These are phyloP conservation scores for Colletotrichum orchidophilum DNA, from an alignment of 2,329 filamentous ascomycete species.

Conservation along the genomic window DNA sequence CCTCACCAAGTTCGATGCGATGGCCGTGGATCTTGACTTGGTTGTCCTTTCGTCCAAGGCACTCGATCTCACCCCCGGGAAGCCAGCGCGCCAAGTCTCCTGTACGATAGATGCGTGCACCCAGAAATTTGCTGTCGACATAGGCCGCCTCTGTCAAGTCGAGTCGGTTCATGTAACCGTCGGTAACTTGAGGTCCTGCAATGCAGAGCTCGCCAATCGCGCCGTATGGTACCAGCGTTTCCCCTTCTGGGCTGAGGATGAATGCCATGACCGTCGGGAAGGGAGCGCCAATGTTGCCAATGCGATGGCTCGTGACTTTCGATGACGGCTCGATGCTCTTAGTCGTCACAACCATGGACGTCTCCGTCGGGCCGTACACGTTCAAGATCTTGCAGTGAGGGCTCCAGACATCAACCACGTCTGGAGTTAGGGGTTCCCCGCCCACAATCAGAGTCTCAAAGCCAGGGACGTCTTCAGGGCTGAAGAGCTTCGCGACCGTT, in stretches of 20 bases:
- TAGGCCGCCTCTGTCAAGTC: constrained; percentile 29
- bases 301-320: not conserved
- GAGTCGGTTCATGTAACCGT: constrained; percentile 34
- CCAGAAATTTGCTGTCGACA: not conserved
- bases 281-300: constrained; percentile 4
- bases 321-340: constrained; percentile 1
- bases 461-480: constrained; percentile 30
- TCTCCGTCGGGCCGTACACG: constrained; percentile 36
- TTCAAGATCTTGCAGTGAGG: constrained; percentile 32
- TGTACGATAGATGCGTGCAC: constrained; percentile 33
- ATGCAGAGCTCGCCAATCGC: constrained; percentile 37
- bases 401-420: constrained; percentile 26
- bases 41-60: constrained; percentile 34
- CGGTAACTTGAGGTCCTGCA: constrained; percentile 32
- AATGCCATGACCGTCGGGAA: constrained; percentile 15
- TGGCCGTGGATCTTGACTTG: constrained; percentile 37
- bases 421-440: constrained; percentile 26
- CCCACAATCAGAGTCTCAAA: constrained; percentile 20
- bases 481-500: constrained; percentile 33
- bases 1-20: constrained; percentile 36
- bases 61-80: constrained; percentile 33
- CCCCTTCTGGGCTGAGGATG: constrained; percentile 6
- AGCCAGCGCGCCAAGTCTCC: constrained; percentile 35
- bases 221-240: constrained; percentile 20
- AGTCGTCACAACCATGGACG: constrained; percentile 26